Percentiles rank a stretch among this genome's conserved stretches.
Evolutionary conservation across 2,329 filamentous ascomycete genomes (phyloP).

Genomic region (Nigrospora oryzae): DNA sequence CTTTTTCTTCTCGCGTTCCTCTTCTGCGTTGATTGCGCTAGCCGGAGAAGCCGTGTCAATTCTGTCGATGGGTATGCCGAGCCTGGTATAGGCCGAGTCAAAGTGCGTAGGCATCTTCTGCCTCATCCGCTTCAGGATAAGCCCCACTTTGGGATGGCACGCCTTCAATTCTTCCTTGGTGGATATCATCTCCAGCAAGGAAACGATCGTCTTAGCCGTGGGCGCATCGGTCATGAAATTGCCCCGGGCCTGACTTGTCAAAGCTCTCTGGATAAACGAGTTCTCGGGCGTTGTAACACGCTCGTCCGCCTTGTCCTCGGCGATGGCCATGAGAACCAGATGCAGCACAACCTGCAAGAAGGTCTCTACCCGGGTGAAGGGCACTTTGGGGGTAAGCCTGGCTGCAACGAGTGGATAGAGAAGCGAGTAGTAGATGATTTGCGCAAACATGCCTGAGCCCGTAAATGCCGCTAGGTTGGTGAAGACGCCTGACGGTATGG

Average conservation of each 20-base stretch:
- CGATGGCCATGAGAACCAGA: constrained; percentile 73
- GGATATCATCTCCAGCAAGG: constrained; percentile 53
- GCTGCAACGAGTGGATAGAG: constrained; percentile 68
- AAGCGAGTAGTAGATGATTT: constrained; percentile 82
- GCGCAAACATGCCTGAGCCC: constrained; percentile 74
- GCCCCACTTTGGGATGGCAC: constrained; percentile 74
- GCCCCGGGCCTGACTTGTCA: constrained; percentile 54
- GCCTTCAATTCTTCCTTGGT: constrained; percentile 68
- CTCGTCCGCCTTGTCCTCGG: constrained; percentile 65
- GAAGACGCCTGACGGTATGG: constrained; percentile 72
- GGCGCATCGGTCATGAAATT: constrained; percentile 51
- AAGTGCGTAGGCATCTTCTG: constrained; percentile 73
- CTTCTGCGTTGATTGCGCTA: constrained; percentile 52
- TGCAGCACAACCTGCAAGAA: constrained; percentile 90
- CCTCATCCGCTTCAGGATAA: constrained; percentile 78
- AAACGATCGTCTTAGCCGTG: constrained; percentile 52
- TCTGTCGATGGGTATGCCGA: constrained; percentile 65
- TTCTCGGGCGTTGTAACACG: constrained; percentile 36
- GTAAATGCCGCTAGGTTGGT: constrained; percentile 71
- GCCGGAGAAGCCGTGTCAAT: constrained; percentile 80
- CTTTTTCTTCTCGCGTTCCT: constrained; percentile 78
- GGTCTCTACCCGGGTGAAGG: constrained; percentile 75
- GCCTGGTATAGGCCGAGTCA: constrained; percentile 53
- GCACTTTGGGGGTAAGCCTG: constrained; percentile 63
- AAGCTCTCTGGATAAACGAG: constrained; percentile 67